Conservation (phyloP, 179 eudicot species). For the Vitellaria paradoxa region DNA sequence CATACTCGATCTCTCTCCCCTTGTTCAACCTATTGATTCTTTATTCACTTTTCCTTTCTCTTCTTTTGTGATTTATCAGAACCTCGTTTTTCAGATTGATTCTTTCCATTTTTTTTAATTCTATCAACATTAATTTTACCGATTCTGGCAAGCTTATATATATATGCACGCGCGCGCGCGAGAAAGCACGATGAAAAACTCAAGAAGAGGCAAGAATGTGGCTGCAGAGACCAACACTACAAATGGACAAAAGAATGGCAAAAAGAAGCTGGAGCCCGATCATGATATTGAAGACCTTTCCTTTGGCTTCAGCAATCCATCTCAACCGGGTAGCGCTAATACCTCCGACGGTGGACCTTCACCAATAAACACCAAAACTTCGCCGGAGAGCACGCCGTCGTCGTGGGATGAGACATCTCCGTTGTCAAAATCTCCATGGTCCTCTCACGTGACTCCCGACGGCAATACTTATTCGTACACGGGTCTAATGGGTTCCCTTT, state of each 20-base stretch:
- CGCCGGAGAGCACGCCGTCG: constrained; percentile 13
- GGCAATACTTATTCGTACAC: constrained; percentile 29
- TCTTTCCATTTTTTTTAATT: too few relatives aligned
- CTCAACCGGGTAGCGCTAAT: neutral
- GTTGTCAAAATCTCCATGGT: constrained; percentile 62
- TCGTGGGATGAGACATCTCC: constrained; percentile 15
- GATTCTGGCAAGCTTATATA: neutral
- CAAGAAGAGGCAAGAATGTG: constrained; percentile 1
- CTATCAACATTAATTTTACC: neutral
- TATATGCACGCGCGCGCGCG: neutral
- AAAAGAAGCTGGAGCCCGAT: neutral
- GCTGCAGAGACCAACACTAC: neutral
- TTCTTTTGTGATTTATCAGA: neutral
- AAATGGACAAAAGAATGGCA: neutral
- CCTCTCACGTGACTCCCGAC: constrained; percentile 21
- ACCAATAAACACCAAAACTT: neutral
- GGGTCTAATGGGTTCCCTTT: constrained; percentile 77
- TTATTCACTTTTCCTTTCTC: constrained; percentile 2
- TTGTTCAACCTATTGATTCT: neutral
- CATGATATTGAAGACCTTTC: constrained; percentile 23
- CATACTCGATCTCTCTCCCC: too few relatives aligned
- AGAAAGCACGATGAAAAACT: neutral
- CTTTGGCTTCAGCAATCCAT: constrained; percentile 17
- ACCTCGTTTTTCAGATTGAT: too few relatives aligned
- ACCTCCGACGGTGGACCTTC: neutral